These are phyloP conservation scores for Macrolepiota dolichaula DNA, from an alignment of 768 basidiomycete genomes.

Conservation along the genomic window DNA sequence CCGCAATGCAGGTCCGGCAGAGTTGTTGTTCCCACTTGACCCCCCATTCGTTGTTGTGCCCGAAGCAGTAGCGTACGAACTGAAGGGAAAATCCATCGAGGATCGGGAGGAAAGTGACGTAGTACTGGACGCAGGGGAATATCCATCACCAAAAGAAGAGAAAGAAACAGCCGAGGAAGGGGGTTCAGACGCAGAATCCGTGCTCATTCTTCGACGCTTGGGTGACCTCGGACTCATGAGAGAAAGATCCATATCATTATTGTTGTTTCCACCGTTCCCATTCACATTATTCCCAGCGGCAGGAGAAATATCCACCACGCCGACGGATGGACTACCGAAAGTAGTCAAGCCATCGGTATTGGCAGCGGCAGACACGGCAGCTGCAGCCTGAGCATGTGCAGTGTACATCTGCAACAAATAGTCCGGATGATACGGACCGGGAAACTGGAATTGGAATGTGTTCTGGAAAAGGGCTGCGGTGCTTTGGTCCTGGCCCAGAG, in stretches of 20 bases:
- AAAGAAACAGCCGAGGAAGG: slow-evolving; percentile 64
- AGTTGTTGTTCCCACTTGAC: neutral
- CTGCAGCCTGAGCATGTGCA: slow-evolving; percentile 31
- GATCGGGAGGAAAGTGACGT: slow-evolving; percentile 56
- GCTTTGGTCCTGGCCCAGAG: slow-evolving; percentile 32
- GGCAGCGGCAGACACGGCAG: neutral
- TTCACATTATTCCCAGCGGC: neutral
- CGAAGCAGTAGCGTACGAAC: slow-evolving; percentile 39
- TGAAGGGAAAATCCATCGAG: slow-evolving; percentile 70
- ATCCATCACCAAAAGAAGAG: slow-evolving; percentile 59
- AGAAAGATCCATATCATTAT: slow-evolving; percentile 36
- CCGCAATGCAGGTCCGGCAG: slow-evolving; percentile 43
- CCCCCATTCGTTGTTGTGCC: slow-evolving; percentile 20
- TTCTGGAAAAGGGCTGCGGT: slow-evolving; percentile 25
- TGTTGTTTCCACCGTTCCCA: neutral
- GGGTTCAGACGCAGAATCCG: slow-evolving; percentile 46
- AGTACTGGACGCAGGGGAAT: slow-evolving; percentile 53
- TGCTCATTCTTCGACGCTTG: slow-evolving; percentile 76
- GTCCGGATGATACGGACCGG: slow-evolving; percentile 76
- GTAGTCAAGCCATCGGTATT: neutral
- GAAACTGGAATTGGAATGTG: slow-evolving; percentile 45
- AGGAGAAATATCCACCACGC: neutral
- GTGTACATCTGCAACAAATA: slow-evolving; percentile 54
- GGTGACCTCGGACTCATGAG: slow-evolving; percentile 43
- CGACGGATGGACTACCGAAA: neutral